Percentiles rank a stretch among this genome's conserved stretches.
These are phyloP conservation scores for Leishmania amazonensis DNA, from an alignment of 208 protist genomes.

Conservation along the genomic window DNA sequence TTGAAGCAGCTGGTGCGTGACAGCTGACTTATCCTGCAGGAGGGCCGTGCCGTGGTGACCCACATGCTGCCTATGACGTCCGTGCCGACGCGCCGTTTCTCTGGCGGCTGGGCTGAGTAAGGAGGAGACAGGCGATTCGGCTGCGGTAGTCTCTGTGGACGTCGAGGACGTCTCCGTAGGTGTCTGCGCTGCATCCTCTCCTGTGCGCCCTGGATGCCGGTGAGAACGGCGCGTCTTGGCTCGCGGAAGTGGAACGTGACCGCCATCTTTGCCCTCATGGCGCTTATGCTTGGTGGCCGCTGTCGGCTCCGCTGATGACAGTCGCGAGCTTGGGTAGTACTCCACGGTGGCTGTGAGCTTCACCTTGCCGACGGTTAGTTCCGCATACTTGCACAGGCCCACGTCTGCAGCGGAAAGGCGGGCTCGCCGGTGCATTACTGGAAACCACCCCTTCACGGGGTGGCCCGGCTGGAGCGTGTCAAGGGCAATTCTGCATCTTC, in stretches of 20 bases:
- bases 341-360: slow-evolving; percentile 52
- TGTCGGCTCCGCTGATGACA: background rate
- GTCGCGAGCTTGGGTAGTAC: slow-evolving; percentile 40
- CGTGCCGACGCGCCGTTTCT: background rate
- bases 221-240: slow-evolving; percentile 28
- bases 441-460: slow-evolving; percentile 74
- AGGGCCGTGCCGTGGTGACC: background rate
- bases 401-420: background rate
- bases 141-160: slow-evolving; percentile 1
- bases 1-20: slow-evolving; percentile 42
- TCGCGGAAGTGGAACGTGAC: slow-evolving; percentile 11
- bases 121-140: slow-evolving; percentile 2
- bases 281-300: slow-evolving; percentile 19
- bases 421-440: slow-evolving; percentile 49
- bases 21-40: slow-evolving; percentile 9
- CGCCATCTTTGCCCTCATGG: slow-evolving; percentile 13
- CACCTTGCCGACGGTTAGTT: slow-evolving; percentile 49
- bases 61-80: background rate
- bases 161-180: slow-evolving; percentile 3
- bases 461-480: slow-evolving; percentile 42
- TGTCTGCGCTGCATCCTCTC: background rate
- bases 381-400: background rate
- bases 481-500: slow-evolving; percentile 58
- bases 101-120: background rate
- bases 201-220: slow-evolving; percentile 15